Evolutionary conservation across 2,329 filamentous ascomycete genomes (phyloP).

Genomic region (Penicillium sp.): DNA sequence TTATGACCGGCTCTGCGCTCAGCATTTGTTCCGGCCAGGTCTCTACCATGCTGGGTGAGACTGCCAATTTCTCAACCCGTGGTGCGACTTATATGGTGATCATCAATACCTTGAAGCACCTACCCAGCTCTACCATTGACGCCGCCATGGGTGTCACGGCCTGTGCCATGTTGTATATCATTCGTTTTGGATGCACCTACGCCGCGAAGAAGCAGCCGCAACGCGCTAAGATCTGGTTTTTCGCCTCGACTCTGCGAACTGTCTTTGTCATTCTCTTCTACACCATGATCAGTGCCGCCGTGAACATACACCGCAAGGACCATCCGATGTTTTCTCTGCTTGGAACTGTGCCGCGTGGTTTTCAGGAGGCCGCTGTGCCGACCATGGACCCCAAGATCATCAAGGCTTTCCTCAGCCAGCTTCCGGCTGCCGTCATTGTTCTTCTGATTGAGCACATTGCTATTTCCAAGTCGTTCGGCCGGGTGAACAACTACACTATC

Average conservation of each 20-base stretch:
- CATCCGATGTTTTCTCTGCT: conserved; percentile 72
- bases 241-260: conserved; percentile 83
- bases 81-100: conserved; percentile 78
- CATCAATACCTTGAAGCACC: conserved; percentile 74
- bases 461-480: conserved; percentile 93
- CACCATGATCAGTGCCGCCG: conserved; percentile 83
- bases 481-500: conserved; percentile 94
- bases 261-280: conserved; percentile 90
- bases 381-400: conserved; percentile 65
- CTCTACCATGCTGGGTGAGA: conserved; percentile 75
- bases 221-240: conserved; percentile 76
- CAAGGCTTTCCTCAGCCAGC: conserved; percentile 63
- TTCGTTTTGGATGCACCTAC: conserved; percentile 64
- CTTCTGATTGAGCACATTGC: conserved; percentile 95
- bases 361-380: conserved; percentile 75
- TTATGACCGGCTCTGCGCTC: conserved; percentile 95
- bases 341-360: conserved; percentile 76
- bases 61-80: conserved; percentile 63
- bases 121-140: conserved; percentile 68
- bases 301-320: conserved; percentile 66
- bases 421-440: conserved; percentile 89
- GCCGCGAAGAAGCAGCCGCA: conserved; percentile 67
- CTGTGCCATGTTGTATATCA: conserved; percentile 71
- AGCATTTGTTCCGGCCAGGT: conserved; percentile 85
- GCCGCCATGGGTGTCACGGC: conserved; percentile 86